Evolutionary conservation across 2,329 filamentous ascomycete genomes (phyloP), one percentile per base, ranked within the genome.

Genomic region (Graphilbum ipis-grandicollis): DNA sequence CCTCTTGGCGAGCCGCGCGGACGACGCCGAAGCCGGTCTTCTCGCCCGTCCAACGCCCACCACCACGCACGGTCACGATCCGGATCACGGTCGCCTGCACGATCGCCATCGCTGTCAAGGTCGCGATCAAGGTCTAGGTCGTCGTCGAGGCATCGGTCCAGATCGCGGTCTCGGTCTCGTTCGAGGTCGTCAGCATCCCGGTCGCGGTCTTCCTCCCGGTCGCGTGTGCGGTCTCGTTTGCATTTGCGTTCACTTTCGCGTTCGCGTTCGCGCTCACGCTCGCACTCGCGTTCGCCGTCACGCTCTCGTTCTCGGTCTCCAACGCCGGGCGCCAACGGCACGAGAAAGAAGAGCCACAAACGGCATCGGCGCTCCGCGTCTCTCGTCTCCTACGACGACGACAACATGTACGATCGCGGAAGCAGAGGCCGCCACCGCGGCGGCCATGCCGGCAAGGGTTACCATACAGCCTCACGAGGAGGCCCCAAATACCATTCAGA

Each of bases 311-410:
- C 21, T 6, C 14, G 9, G 8, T 33, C 37, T 12, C 23, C 35
- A 37, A 17, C 38, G 34, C 13, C 38, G 28, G 18, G 18, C 33
- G 10, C n/a, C 21, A 23, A 23, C 21, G 34, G 19, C 21, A 39
- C 25, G 44, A 19, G 44, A 36, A 53, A 53, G 39, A 57, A 55
- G 49, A 46, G 50, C 21, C 58, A 53, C 44, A 53, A 51, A 43
- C 57, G 58, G 32, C 58, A 60, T 38, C 54, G 57, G 31, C 47
- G 52, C 37, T 54, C 56, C 41, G 56, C 57, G 40, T 51, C 55
- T 33, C 53, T 55, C 13, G 46, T 48, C 18, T 49, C 50, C 15
- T 51, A 55, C 36, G 49, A 70, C 46, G 62, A 66, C 39, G 64
- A 63, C 23, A 63, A 10, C 21, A 23, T 23, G 21, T 23, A 6